Conservation (phyloP, 2,329 filamentous ascomycete genomes). For the Botrytis sinoallii region DNA sequence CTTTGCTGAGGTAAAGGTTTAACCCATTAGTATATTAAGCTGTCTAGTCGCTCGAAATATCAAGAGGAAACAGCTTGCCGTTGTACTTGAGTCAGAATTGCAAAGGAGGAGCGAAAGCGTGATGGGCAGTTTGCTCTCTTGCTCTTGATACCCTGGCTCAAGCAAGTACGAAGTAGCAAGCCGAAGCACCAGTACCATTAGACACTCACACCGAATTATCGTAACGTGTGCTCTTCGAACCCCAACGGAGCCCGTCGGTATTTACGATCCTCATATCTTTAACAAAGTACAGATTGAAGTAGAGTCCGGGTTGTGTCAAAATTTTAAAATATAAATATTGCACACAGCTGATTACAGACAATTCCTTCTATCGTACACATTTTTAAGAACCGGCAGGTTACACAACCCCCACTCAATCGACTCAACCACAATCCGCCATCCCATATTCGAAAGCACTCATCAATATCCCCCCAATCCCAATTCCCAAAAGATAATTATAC, state of each 20-base stretch:
- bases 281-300: background rate
- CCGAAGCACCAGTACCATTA: background rate
- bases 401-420: background rate
- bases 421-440: background rate
- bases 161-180: background rate
- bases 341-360: background rate
- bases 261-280: background rate
- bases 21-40: background rate
- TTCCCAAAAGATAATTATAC: background rate
- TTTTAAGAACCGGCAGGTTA: background rate
- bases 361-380: background rate
- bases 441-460: background rate
- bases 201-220: background rate
- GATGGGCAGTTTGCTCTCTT: background rate
- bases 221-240: background rate
- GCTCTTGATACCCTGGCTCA: background rate
- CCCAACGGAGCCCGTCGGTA: background rate
- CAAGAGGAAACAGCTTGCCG: background rate
- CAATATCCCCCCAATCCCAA: background rate
- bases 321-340: background rate
- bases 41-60: background rate
- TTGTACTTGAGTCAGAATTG: background rate
- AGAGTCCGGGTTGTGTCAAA: fast-evolving
- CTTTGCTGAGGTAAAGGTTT: background rate
- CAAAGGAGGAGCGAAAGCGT: background rate